Conservation (phyloP, 441 rosid species). For the Mallotus japonicus region DNA sequence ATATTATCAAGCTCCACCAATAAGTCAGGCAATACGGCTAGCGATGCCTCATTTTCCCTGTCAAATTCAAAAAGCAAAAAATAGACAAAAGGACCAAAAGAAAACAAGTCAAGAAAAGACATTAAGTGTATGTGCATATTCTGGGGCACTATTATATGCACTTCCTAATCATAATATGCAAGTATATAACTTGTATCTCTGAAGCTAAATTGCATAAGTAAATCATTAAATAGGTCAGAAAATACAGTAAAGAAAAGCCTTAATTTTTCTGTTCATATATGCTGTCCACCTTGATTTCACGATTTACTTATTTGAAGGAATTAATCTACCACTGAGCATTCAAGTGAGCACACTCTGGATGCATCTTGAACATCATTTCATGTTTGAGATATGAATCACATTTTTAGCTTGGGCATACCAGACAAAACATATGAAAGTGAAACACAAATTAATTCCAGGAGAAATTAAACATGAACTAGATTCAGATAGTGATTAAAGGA, state of each 20-base stretch:
- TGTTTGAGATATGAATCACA: no score
- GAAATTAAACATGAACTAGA: not conserved
- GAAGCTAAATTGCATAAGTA: not conserved
- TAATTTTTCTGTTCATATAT: not conserved
- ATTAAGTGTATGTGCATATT: not conserved
- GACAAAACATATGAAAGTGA: not conserved
- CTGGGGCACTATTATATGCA: not conserved
- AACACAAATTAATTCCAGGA: not conserved
- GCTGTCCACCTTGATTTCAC: not conserved
- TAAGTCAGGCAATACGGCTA: conserved; percentile 92
- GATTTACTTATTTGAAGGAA: not conserved
- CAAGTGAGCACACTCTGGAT: not conserved
- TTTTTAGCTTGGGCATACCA: not conserved
- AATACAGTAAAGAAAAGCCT: not conserved
- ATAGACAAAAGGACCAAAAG: conserved; percentile 11
- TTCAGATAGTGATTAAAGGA: not conserved
- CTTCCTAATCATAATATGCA: not conserved
- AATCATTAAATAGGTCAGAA: not conserved
- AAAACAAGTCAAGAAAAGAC: not conserved
- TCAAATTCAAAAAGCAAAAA: conserved; percentile 20
- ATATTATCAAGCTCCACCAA: conserved; percentile 81
- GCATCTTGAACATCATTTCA: conserved; percentile 1
- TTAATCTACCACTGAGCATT: not conserved
- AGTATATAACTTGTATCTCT: not conserved
- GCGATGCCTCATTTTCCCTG: conserved; percentile 99